These are phyloP conservation scores for Vigna trinervia DNA, from an alignment of 306 rosid species.

Conservation along the genomic window DNA sequence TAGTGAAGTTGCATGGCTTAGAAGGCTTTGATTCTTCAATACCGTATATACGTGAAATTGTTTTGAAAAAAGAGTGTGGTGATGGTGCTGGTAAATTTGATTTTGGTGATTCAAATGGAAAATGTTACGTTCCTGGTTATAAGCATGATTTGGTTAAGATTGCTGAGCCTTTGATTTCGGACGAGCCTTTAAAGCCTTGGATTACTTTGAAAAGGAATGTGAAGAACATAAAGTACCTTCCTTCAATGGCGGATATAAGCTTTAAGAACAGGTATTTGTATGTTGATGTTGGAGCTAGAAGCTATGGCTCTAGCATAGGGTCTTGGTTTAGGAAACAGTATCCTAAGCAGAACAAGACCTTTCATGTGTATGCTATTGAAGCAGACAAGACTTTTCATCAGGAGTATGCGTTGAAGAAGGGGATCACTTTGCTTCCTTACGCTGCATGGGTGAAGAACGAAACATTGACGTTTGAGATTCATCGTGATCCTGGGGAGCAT, in stretches of 20 bases:
- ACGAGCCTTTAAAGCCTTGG: slow-evolving; percentile 96
- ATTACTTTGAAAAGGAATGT: slow-evolving; percentile 82
- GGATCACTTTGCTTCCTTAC: slow-evolving; percentile 72
- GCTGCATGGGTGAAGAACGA: slow-evolving; percentile 99
- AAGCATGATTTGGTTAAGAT: slow-evolving; percentile 69
- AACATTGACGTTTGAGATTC: slow-evolving; percentile 78
- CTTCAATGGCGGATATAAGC: slow-evolving; percentile 88
- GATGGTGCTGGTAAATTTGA: slow-evolving; percentile 38
- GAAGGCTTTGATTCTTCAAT: slow-evolving; percentile 70
- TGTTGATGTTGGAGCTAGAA: slow-evolving; percentile 95
- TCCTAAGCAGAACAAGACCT: slow-evolving; percentile 94
- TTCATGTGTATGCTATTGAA: slow-evolving; percentile 88
- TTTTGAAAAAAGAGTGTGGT: slow-evolving; percentile 68
- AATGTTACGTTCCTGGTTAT: slow-evolving; percentile 77
- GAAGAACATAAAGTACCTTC: slow-evolving; percentile 73
- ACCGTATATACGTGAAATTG: slow-evolving; percentile 76
- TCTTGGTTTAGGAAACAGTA: slow-evolving; percentile 98
- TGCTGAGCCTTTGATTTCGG: slow-evolving; percentile 78
- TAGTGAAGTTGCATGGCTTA: slow-evolving; percentile 68
- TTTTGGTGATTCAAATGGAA: slow-evolving; percentile 46
- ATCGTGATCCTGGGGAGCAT: slow-evolving; percentile 76
- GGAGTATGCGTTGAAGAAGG: slow-evolving; percentile 79
- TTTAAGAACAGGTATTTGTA: slow-evolving; percentile 82
- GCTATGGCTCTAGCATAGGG: slow-evolving; percentile 95
- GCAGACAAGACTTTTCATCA: slow-evolving; percentile 86